Percentiles rank a stretch among this genome's conserved stretches.
These are phyloP conservation scores for Saturnispora quitensis DNA, from an alignment of 805 yeast species.

Conservation along the genomic window DNA sequence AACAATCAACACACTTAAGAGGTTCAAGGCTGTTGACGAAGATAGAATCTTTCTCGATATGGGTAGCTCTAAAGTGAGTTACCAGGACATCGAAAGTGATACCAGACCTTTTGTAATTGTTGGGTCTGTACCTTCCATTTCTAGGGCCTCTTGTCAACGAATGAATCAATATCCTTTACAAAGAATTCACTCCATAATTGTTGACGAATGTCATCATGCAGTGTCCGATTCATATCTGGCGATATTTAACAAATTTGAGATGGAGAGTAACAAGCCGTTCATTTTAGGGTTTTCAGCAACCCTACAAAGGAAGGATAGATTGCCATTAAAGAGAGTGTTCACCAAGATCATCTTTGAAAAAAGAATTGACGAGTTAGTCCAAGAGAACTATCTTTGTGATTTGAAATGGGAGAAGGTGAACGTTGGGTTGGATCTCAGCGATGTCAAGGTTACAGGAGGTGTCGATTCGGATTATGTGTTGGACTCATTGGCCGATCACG, in stretches of 20 bases:
- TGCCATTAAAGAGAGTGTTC: conserved; percentile 47
- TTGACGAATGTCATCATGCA: conserved; percentile 93
- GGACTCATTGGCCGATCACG: conserved; percentile 40
- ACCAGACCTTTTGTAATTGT: conserved; percentile 40
- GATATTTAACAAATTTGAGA: conserved; percentile 48
- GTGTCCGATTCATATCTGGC: conserved; percentile 59
- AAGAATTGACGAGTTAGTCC: conserved; percentile 55
- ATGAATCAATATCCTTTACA: conserved; percentile 44
- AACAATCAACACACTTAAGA: conserved; percentile 42
- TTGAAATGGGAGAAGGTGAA: conserved; percentile 54
- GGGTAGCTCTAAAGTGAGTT: conserved; percentile 35
- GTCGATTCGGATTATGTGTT: conserved; percentile 44
- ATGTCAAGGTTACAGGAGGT: conserved; percentile 15
- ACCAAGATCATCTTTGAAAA: conserved; percentile 70
- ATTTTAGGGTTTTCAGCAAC: conserved; percentile 89
- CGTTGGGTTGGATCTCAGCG: conserved; percentile 27
- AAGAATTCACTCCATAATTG: conserved; percentile 61
- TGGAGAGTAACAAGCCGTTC: conserved; percentile 31
- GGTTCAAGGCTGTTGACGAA: conserved; percentile 24
- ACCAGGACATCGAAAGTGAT: conserved; percentile 26
- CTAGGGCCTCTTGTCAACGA: conserved; percentile 31
- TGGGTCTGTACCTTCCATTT: conserved; percentile 67
- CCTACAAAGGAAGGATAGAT: conserved; percentile 64
- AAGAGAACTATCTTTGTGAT: conserved; percentile 60
- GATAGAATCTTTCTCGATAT: conserved; percentile 43